A percentile compares a stretch with the other conserved stretches of the same genome.
Conservation (phyloP, 2,329 filamentous ascomycete genomes). For the Hypomyces rosellus region DNA sequence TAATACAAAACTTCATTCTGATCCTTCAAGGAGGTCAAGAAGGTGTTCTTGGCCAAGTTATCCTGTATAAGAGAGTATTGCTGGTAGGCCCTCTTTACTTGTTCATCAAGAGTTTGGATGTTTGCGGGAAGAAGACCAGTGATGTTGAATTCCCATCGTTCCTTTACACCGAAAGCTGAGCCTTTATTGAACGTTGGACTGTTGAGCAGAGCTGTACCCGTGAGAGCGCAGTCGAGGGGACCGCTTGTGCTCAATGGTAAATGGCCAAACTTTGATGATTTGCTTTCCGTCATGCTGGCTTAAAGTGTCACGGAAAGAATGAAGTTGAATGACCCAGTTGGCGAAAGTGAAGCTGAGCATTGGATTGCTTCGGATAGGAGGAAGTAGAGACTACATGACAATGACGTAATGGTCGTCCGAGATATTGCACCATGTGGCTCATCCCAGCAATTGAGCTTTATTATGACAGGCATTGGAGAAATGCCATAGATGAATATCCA, state of each 20-base stretch:
- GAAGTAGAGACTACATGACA: neutral
- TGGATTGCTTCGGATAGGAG: neutral
- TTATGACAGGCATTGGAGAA: too few relatives aligned
- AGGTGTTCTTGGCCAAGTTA: slow-evolving; percentile 77
- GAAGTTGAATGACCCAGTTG: neutral
- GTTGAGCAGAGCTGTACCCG: slow-evolving; percentile 30
- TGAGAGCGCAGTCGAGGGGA: slow-evolving; percentile 31
- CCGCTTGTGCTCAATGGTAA: slow-evolving; percentile 31
- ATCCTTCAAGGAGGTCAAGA: slow-evolving; percentile 76
- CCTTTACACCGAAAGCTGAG: slow-evolving; percentile 64
- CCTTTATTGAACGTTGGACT: slow-evolving; percentile 64
- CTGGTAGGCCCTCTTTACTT: slow-evolving; percentile 69
- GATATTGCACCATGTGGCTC: too few relatives aligned
- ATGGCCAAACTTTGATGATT: slow-evolving; percentile 22
- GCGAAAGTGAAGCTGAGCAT: neutral
- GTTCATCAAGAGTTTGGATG: slow-evolving; percentile 69
- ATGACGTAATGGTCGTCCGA: too few relatives aligned
- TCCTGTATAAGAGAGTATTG: slow-evolving; percentile 62
- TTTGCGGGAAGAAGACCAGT: slow-evolving; percentile 66
- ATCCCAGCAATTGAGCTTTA: too few relatives aligned
- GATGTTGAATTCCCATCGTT: slow-evolving; percentile 64
- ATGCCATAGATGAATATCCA: too few relatives aligned
- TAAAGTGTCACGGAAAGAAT: neutral
- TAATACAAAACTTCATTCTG: slow-evolving; percentile 83
- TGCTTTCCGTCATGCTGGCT: slow-evolving; percentile 9